These are phyloP conservation scores for Dryadomyces quercivorus DNA, from an alignment of 2,329 filamentous ascomycete species.

Conservation along the genomic window DNA sequence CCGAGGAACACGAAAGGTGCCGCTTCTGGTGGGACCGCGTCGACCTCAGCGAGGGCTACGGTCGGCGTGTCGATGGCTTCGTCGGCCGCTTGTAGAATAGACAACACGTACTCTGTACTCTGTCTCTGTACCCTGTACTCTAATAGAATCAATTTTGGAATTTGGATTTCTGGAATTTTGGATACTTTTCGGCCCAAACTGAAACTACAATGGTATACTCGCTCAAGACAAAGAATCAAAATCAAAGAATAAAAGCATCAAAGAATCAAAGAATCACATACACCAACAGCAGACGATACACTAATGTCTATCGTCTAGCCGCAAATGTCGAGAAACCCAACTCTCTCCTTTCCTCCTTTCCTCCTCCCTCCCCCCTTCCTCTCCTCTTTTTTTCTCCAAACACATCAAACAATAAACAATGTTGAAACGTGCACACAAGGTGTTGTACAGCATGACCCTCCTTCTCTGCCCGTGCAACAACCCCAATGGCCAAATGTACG, in stretches of 20 bases:
- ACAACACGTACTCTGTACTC: no score
- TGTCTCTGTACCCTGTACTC: no score
- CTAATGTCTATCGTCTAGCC: no score
- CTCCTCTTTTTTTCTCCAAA: background rate
- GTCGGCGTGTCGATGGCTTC: constrained; percentile 8
- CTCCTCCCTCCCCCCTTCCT: background rate
- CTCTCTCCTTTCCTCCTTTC: no score
- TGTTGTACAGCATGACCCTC: background rate
- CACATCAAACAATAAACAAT: background rate
- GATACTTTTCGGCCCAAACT: background rate
- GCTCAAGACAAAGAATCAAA: no score
- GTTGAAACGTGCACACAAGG: background rate
- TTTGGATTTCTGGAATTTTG: no score
- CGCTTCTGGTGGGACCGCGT: constrained; percentile 50
- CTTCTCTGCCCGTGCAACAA: background rate
- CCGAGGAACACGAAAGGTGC: constrained; percentile 34
- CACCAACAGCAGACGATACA: no score
- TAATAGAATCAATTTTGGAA: background rate
- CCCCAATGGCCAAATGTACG: background rate
- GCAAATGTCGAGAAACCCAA: no score
- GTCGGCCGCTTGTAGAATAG: background rate
- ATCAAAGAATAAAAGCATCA: no score
- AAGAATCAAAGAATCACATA: no score
- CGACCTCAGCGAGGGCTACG: constrained; percentile 32
- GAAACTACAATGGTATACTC: no score